phyloP scores from a whole-genome alignment of 257 asterid genomes.

The Eustoma russellianum region DNA sequence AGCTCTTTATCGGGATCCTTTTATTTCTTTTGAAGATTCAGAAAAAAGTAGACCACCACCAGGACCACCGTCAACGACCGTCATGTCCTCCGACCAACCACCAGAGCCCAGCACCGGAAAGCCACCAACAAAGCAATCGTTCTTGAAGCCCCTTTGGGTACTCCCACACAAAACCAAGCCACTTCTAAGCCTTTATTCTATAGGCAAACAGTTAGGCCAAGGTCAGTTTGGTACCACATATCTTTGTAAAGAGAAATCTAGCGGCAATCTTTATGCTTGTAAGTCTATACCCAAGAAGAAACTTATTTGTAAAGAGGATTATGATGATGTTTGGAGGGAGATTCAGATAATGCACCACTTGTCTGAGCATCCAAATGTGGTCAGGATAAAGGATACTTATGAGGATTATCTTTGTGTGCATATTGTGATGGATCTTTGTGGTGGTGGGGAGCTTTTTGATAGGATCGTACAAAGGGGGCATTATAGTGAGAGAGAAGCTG shows the following conservation, averaged over 20 bases:
- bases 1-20: too few relatives aligned
- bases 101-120: constrained; percentile 14
- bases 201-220: constrained; percentile 27
- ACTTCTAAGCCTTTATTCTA: constrained; percentile 19
- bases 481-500: constrained; percentile 76
- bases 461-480: constrained; percentile 81
- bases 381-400: constrained; percentile 64
- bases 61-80: neutral
- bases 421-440: constrained; percentile 81
- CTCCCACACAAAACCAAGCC: constrained; percentile 21
- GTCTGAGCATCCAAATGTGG: constrained; percentile 62
- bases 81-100: constrained; percentile 15
- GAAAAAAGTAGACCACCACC: neutral
- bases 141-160: constrained; percentile 22
- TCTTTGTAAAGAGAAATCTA: constrained; percentile 21
- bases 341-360: constrained; percentile 34
- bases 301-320: constrained; percentile 26
- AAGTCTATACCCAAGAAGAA: constrained; percentile 33
- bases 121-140: constrained; percentile 2
- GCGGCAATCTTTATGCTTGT: constrained; percentile 22
- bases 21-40: neutral
- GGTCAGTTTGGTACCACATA: constrained; percentile 31
- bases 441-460: constrained; percentile 86
- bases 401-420: constrained; percentile 63
- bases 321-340: constrained; percentile 34